Conservation (phyloP, 768 basidiomycete species). For the Tubosaeta brunneosetosa region DNA sequence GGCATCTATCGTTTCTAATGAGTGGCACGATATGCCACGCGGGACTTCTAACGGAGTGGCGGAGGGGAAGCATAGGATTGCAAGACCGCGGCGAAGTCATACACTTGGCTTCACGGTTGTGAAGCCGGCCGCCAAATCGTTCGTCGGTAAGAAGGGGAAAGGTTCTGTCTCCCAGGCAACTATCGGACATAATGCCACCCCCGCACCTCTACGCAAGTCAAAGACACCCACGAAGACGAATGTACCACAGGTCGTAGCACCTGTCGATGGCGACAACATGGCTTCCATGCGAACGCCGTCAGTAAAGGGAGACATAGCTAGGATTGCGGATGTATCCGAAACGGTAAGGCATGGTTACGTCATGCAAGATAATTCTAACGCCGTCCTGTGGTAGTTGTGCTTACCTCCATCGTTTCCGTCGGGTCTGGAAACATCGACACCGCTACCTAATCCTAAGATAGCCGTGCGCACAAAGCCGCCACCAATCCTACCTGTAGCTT, state of each 20-base stretch:
- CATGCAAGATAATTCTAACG: conserved; percentile 11
- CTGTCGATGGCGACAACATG: conserved; percentile 1
- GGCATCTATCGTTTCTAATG: conserved; percentile 23
- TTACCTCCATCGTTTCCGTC: conserved; percentile 55
- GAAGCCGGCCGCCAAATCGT: conserved; percentile 31
- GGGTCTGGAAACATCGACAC: conserved; percentile 52
- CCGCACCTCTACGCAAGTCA: conserved; percentile 8
- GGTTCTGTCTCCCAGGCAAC: conserved; percentile 1
- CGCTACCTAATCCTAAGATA: conserved; percentile 25
- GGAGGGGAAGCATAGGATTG: conserved; percentile 17
- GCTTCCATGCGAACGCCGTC: conserved; percentile 2
- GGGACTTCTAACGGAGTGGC: conserved; percentile 1
- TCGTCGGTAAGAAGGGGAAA: conserved; percentile 22
- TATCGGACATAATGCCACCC: conserved; percentile 5
- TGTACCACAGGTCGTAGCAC: background rate
- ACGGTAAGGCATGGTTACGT: conserved; percentile 27
- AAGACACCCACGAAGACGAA: conserved; percentile 11
- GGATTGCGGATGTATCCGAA: conserved; percentile 35
- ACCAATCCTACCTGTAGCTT: conserved; percentile 32
- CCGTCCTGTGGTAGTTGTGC: conserved; percentile 33
- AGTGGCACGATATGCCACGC: conserved; percentile 5
- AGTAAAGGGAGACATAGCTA: conserved; percentile 11
- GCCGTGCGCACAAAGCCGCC: conserved; percentile 39
- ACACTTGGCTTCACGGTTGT: conserved; percentile 43
- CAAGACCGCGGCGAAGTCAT: conserved; percentile 11